These are phyloP conservation scores for Neurospora terricola DNA, from an alignment of 495 filamentous ascomycete genomes.

Conservation along the genomic window DNA sequence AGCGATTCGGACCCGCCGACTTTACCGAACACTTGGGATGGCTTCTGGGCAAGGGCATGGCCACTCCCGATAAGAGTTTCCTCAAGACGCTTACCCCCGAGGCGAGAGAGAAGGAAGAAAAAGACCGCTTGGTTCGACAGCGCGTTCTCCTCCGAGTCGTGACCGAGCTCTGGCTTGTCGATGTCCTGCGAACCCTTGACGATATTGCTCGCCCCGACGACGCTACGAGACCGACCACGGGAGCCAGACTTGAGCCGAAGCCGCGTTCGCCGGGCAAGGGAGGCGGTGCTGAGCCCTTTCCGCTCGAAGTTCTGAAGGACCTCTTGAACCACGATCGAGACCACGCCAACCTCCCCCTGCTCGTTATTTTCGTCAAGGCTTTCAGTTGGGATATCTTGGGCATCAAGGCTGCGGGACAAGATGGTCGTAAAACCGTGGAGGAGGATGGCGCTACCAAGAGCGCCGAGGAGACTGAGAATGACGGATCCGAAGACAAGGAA, in stretches of 20 bases:
- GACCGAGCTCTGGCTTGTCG: conserved; percentile 94
- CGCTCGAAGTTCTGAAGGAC: conserved; percentile 92
- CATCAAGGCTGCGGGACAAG: conserved; percentile 53
- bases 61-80: conserved; percentile 79
- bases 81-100: conserved; percentile 73
- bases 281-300: conserved; percentile 71
- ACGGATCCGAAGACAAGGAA: conserved; percentile 37
- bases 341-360: conserved; percentile 79
- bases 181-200: conserved; percentile 75
- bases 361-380: conserved; percentile 89
- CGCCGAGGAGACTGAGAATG: conserved; percentile 36
- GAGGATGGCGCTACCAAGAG: conserved; percentile 67
- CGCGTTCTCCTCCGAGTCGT: conserved; percentile 78
- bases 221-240: conserved; percentile 46
- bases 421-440: conserved; percentile 74
- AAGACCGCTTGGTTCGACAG: conserved; percentile 80
- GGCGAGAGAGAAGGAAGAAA: conserved; percentile 87
- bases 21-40: conserved; percentile 90
- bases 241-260: conserved; percentile 45
- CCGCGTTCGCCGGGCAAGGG: conserved; percentile 42
- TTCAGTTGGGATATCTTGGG: conserved; percentile 95
- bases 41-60: conserved; percentile 84
- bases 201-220: conserved; percentile 84
- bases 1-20: conserved; percentile 83
- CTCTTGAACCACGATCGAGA: conserved; percentile 88